Evolutionary conservation across 164 flowering plant species (phyloP), one percentile per base, ranked within the genome.

Genomic region (Tetracentron sinense): DNA sequence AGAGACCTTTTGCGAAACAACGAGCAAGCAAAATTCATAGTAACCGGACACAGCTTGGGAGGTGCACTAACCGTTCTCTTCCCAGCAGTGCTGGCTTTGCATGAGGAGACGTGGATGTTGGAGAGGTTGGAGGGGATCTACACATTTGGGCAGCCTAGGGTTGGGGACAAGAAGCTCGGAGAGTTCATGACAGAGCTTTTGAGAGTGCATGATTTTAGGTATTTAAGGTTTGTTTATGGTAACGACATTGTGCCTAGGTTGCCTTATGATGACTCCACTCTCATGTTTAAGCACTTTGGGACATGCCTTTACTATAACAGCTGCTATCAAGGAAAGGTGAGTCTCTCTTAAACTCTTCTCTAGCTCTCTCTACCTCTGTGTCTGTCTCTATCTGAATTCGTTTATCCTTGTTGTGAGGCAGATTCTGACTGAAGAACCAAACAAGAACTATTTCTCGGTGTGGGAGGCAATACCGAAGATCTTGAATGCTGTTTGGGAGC

Each of bases 31-130:
- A 85, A 72, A 66, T 80, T 86, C 44, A 60, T 87, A 0, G 14
- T 90, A 50, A 90, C 98, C 0, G 98, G 98, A 0, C 98, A 92
- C 68, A 90, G 98, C 79, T 70, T 88, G 52, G 95, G 98, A 7
- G 98, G 84, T 26, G 95, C 96, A 11, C 54, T 92, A 48, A 96
- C 96, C 0, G 72, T 87, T 56, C 62, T 92, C 54, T 86, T 86
- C 49, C 81, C 73, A 1, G 69, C 77, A 1, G 62, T 83, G 20
- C 69, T 92, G 30, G 71, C 63, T 6, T 25, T 80, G 17, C 96
- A 88, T 46, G 82, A 72, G 29, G 96, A 92, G 74, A 56, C 25
- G 3, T 35, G 17, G 72, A n/a, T 92, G 74, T 19, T 92, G 81
- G 69, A 81, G 22, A 79, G 77, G 46, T 49, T 92, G 68, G 86